These are phyloP conservation scores for Penicillium sp. DNA, from an alignment of 2,329 filamentous ascomycete genomes.

Conservation along the genomic window DNA sequence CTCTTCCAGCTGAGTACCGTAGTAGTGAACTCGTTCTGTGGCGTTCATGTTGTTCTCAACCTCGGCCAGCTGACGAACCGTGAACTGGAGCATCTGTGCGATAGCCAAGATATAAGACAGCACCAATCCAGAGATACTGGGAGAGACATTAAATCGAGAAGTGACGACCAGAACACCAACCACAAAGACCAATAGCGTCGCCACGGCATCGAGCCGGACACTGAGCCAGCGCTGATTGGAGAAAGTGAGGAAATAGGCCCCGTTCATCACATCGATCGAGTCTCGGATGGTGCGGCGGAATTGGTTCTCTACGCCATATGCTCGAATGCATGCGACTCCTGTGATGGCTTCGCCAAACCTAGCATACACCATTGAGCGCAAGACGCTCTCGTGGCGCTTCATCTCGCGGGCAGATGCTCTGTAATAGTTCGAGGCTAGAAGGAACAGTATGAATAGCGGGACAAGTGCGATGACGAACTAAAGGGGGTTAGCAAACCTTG, in stretches of 20 bases:
- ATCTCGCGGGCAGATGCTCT: conserved; percentile 87
- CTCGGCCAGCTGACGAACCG: conserved; percentile 87
- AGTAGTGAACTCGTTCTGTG: conserved; percentile 87
- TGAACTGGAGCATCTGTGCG: conserved; percentile 94
- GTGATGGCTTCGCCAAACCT: conserved; percentile 86
- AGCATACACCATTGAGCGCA: conserved; percentile 84
- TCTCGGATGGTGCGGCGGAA: conserved; percentile 69
- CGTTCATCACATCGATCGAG: conserved; percentile 86
- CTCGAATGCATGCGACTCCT: conserved; percentile 73
- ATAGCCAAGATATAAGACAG: conserved; percentile 91
- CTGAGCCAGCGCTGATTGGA: conserved; percentile 94
- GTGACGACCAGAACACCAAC: conserved; percentile 90
- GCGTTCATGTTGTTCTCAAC: conserved; percentile 99
- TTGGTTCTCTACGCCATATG: conserved; percentile 75
- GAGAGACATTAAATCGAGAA: conserved; percentile 78
- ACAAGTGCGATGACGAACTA: conserved; percentile 67
- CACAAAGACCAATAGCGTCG: conserved; percentile 79
- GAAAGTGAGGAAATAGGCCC: conserved; percentile 91
- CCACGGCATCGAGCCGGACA: conserved; percentile 77
- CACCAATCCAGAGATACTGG: conserved; percentile 81
- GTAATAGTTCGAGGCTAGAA: conserved; percentile 84
- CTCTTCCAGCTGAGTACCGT: conserved; percentile 80
- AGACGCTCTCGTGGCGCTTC: conserved; percentile 87
- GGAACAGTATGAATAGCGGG: conserved; percentile 71
- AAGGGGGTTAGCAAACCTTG: conserved; percentile 3